Percentiles rank a stretch among this genome's conserved stretches.
These are phyloP conservation scores for Xerophyta viscosa DNA, from an alignment of 106 monocot species.

Conservation along the genomic window DNA sequence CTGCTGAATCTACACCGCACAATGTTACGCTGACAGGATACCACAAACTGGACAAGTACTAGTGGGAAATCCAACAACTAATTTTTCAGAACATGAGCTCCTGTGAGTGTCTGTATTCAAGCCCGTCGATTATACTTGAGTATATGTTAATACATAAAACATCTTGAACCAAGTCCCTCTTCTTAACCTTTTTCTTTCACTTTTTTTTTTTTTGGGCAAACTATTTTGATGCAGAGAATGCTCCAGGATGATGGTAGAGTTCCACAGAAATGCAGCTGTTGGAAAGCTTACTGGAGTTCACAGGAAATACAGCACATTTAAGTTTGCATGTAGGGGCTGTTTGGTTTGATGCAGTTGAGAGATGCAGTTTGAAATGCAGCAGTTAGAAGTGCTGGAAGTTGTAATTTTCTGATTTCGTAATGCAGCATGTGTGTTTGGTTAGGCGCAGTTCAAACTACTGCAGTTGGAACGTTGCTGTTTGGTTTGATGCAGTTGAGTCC, in stretches of 20 bases:
- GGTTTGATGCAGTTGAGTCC: too few relatives aligned
- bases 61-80: constrained; percentile 55
- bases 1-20: constrained; percentile 86
- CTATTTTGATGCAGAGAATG: constrained; percentile 53
- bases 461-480: too few relatives aligned
- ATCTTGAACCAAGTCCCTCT: too few relatives aligned
- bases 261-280: constrained; percentile 53
- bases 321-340: constrained; percentile 73
- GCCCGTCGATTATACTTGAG: too few relatives aligned
- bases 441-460: too few relatives aligned
- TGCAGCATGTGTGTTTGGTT: too few relatives aligned
- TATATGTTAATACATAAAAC: too few relatives aligned
- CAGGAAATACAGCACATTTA: constrained; percentile 63
- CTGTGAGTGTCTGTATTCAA: constrained; percentile 28
- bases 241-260: constrained; percentile 69
- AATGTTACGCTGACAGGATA: constrained; percentile 54
- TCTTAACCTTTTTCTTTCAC: too few relatives aligned
- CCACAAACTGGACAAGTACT: constrained; percentile 53
- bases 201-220: neutral
- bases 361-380: too few relatives aligned
- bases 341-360: too few relatives aligned
- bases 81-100: constrained; percentile 66
- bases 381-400: too few relatives aligned
- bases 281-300: constrained; percentile 76
- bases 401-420: too few relatives aligned